Conservation (phyloP, 1,284 basidiomycete genomes). For the Thecaphora frezii region DNA sequence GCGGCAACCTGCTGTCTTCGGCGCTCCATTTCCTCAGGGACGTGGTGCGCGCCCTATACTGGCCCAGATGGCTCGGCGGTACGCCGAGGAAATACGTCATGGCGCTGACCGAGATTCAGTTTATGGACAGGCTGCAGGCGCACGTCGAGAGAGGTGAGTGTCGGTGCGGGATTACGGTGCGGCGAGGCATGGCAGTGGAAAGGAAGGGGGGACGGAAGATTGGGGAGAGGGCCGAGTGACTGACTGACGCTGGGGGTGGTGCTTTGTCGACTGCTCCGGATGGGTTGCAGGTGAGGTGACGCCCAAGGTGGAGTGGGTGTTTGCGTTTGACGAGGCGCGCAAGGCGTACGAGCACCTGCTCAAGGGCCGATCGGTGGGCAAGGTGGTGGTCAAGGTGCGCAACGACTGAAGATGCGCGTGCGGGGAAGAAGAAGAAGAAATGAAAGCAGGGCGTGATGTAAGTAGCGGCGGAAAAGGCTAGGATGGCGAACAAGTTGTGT, state of each 20-base stretch:
- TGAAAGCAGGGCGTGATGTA: too few species aligned
- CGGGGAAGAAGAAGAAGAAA: too few species aligned
- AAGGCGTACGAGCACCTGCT: constrained; percentile 2
- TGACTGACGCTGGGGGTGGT: too few species aligned
- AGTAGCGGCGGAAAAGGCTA: too few species aligned
- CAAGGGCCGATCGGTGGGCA: not conserved
- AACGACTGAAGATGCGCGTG: too few species aligned
- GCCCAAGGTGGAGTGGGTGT: not conserved
- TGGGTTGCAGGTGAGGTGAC: not conserved
- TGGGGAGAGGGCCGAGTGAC: too few species aligned
- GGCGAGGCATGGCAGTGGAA: too few species aligned
- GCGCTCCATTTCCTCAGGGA: not conserved
- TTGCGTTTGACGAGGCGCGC: not conserved
- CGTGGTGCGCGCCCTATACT: not conserved
- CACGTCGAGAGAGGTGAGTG: not conserved
- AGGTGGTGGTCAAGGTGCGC: constrained; percentile 1
- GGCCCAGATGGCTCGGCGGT: not conserved
- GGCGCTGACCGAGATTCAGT: not conserved
- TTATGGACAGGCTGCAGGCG: not conserved
- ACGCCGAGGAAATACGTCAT: constrained; percentile 1
- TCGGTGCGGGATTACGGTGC: too few species aligned
- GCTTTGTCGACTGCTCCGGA: too few species aligned
- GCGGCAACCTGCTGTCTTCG: constrained; percentile 1
- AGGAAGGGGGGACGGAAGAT: too few species aligned
- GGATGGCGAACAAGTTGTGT: too few species aligned